Evolutionary conservation across 805 yeast genomes (phyloP).

Genomic region (Starmerella sirachaensis): DNA sequence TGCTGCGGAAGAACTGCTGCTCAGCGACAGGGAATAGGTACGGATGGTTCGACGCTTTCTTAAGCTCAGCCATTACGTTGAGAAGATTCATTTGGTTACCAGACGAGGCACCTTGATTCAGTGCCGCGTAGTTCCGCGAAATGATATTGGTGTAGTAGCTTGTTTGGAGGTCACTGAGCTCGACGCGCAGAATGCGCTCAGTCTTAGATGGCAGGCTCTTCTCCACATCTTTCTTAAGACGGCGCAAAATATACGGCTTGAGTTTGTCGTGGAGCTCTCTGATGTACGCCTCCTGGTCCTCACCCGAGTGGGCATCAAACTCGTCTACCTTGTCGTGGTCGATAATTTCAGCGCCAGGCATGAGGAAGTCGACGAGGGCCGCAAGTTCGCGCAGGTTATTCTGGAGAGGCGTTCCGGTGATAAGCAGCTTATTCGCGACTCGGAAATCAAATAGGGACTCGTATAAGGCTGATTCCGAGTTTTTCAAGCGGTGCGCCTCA

Average conservation of each 20-base stretch:
- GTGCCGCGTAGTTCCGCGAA: conserved; percentile 82
- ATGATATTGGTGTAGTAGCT: conserved; percentile 88
- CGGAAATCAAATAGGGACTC: conserved; percentile 76
- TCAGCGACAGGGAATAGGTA: conserved; percentile 90
- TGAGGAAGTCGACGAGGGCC: conserved; percentile 83
- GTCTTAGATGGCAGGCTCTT: conserved; percentile 92
- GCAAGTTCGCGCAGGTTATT: conserved; percentile 92
- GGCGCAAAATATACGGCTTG: conserved; percentile 83
- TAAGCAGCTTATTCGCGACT: conserved; percentile 70
- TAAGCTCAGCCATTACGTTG: conserved; percentile 89
- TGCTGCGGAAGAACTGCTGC: conserved; percentile 42
- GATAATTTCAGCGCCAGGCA: conserved; percentile 86
- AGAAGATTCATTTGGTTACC: conserved; percentile 70
- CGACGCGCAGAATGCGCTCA: conserved; percentile 89
- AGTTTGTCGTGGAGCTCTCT: conserved; percentile 71
- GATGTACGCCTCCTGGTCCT: conserved; percentile 77
- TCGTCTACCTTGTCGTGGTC: conserved; percentile 81
- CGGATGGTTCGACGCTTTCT: conserved; percentile 95
- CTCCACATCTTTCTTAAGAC: conserved; percentile 94
- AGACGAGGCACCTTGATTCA: conserved; percentile 71
- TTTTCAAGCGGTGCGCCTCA: conserved; percentile 94
- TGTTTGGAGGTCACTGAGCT: conserved; percentile 87
- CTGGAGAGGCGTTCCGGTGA: conserved; percentile 97
- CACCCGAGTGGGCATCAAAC: conserved; percentile 42
- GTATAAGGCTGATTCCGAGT: conserved; percentile 84